Conservation (phyloP, 805 yeast genomes). For the Jamesozyma hellenica region DNA sequence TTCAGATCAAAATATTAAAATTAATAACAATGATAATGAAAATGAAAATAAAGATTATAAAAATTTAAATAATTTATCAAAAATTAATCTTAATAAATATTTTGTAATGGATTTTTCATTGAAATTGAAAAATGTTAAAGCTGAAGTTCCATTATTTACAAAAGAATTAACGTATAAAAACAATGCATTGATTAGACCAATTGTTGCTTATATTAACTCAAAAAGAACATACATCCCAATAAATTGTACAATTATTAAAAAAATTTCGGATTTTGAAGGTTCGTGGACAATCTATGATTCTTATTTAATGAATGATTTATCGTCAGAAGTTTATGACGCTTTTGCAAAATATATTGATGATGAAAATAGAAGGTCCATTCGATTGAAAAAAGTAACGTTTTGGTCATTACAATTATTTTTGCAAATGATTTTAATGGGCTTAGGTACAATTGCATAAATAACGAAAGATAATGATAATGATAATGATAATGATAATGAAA, state of each 20-base stretch:
- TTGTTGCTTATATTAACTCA: slow-evolving; percentile 89
- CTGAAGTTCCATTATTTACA: slow-evolving; percentile 78
- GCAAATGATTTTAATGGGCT: slow-evolving; percentile 72
- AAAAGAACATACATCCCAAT: slow-evolving; percentile 84
- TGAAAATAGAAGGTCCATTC: slow-evolving; percentile 60
- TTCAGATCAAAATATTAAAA: neutral
- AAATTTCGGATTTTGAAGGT: slow-evolving; percentile 78
- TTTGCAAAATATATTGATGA: slow-evolving; percentile 83
- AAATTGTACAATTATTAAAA: slow-evolving; percentile 69
- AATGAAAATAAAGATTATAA: slow-evolving; percentile 1
- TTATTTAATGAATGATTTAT: slow-evolving; percentile 79
- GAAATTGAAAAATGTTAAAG: slow-evolving; percentile 75
- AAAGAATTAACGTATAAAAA: slow-evolving; percentile 86
- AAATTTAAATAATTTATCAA: slow-evolving; percentile 9
- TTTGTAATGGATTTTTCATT: slow-evolving; percentile 74
- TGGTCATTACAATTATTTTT: slow-evolving; percentile 84
- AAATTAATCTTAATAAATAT: slow-evolving; percentile 34
- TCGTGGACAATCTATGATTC: slow-evolving; percentile 95
- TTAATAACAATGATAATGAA: neutral
- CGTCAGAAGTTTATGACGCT: slow-evolving; percentile 81
- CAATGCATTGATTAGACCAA: slow-evolving; percentile 85
- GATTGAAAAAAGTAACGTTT: slow-evolving; percentile 79
- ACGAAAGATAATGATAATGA: too few relatives aligned
- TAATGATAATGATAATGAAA: too few relatives aligned
- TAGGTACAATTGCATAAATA: slow-evolving; percentile 54